Evolutionary conservation across 129 eudicot genomes (phyloP), one percentile per base, ranked within the genome.

Genomic region (Kitagawia praeruptora): DNA sequence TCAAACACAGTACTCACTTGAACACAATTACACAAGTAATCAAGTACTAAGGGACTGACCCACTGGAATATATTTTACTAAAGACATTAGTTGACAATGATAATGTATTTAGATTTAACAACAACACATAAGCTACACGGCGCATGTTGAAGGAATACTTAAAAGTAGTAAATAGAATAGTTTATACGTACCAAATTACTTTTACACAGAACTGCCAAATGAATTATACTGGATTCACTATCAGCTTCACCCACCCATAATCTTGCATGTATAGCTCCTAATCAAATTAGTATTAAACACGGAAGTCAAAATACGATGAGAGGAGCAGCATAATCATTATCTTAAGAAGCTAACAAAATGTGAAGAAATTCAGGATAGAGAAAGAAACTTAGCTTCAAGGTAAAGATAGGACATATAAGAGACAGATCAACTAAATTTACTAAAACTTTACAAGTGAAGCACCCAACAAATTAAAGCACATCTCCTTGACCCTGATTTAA

Each of bases 191-290:
- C 99, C 96, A 70, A 37, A 82, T 80, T 80, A 54, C 83, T 79
- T 71, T 83, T 87, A 76, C 80, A 88, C 53, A 86, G 84, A 70
- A 95, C 78, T 23, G 91, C 99, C 79, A 95, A 45, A 79, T 90
- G 90, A 84, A 95, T 54, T 37, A 21, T 38, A 78, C 82, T 79
- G 51, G 91, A 74, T 78, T 82, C 87, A 80, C 44, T 77, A 80
- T 78, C 74, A 58, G 81, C 81, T 81, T 88, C 93, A 40, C 99
- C 96, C 78, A 91, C 90, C 96, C 97, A 95, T 54, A 92, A 81
- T 82, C 83, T 88, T 53, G 75, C 78, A 83, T 81, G 85, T 42
- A 75, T 77, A 83, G 88, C 75, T 80, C 96, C 99, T 95, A 89
- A 83, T 69, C 38, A 83, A 64, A 78, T 8, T 80, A 25, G 69